phyloP scores from a whole-genome alignment of 2,329 filamentous ascomycete species.

The Fusarium chuoi region DNA sequence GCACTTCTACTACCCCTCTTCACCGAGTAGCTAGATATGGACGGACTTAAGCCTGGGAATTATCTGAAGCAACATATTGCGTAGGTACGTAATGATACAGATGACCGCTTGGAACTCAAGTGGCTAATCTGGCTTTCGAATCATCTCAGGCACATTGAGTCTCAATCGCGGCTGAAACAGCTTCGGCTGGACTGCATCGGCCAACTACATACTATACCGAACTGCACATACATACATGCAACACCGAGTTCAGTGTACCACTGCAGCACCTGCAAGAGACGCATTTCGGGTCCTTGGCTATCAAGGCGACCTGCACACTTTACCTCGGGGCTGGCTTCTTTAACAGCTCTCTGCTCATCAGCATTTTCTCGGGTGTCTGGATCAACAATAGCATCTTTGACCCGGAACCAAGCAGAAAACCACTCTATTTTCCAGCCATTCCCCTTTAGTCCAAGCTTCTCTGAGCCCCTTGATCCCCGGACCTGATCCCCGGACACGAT shows the following conservation, averaged over 20 bases:
- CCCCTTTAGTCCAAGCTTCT: conserved; percentile 39
- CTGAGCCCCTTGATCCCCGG: conserved; percentile 41
- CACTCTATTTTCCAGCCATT: conserved; percentile 27
- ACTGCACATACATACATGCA: neutral
- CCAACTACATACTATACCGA: neutral
- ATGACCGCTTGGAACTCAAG: neutral
- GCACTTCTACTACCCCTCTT: neutral
- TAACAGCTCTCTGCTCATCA: neutral
- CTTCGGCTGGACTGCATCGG: neutral
- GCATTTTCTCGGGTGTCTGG: neutral
- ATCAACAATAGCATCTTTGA: conserved; percentile 25
- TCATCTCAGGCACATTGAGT: conserved; percentile 14
- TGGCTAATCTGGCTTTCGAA: conserved; percentile 2
- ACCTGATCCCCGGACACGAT: conserved; percentile 23
- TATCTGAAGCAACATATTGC: neutral
- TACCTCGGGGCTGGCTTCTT: too few species aligned
- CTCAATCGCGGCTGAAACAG: conserved; percentile 27
- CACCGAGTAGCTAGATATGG: neutral
- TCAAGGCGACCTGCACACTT: neutral
- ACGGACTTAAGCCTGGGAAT: neutral
- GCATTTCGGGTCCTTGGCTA: neutral
- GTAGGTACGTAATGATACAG: neutral
- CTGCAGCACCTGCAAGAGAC: neutral
- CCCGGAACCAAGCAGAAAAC: conserved; percentile 14
- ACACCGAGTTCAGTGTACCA: neutral